These are phyloP conservation scores for Tylopilus vinaceipallidus DNA, from an alignment of 768 basidiomycete genomes.

Conservation along the genomic window DNA sequence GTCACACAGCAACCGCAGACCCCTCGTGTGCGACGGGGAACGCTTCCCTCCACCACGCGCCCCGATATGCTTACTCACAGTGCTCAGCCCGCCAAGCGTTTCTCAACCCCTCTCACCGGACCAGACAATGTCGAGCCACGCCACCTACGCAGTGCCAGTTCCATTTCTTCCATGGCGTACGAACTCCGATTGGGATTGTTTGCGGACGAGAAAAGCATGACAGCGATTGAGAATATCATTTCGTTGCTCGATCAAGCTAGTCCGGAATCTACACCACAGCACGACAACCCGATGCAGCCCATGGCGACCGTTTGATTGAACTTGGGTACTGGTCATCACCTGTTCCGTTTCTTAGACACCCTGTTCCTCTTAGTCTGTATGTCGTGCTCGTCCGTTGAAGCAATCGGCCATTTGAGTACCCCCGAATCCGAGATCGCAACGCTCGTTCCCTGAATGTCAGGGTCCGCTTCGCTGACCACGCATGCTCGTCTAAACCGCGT, in stretches of 20 bases:
- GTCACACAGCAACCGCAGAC: background rate
- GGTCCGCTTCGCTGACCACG: background rate
- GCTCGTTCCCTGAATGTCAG: background rate
- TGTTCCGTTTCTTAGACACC: background rate
- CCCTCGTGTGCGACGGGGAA: conserved; percentile 15
- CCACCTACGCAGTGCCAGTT: conserved; percentile 17
- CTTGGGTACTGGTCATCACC: background rate
- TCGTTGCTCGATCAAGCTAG: conserved; percentile 29
- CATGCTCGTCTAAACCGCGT: background rate
- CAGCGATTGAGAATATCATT: conserved; percentile 26
- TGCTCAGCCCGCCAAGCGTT: conserved; percentile 6
- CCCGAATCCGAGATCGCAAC: background rate
- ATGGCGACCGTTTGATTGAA: conserved; percentile 8
- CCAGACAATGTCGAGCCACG: conserved; percentile 10
- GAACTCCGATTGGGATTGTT: conserved; percentile 25
- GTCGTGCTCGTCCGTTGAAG: conserved; percentile 3
- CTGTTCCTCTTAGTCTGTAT: no score
- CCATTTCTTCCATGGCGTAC: conserved; percentile 29
- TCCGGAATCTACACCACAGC: conserved; percentile 7
- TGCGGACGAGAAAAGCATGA: conserved; percentile 23
- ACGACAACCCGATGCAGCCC: background rate
- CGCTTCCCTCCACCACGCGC: conserved; percentile 5
- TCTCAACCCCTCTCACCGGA: conserved; percentile 20
- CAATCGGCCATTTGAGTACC: background rate
- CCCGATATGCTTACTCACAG: background rate